Conservation (phyloP, 2,329 filamentous ascomycete genomes). For the Sphaceloma murrayae region DNA sequence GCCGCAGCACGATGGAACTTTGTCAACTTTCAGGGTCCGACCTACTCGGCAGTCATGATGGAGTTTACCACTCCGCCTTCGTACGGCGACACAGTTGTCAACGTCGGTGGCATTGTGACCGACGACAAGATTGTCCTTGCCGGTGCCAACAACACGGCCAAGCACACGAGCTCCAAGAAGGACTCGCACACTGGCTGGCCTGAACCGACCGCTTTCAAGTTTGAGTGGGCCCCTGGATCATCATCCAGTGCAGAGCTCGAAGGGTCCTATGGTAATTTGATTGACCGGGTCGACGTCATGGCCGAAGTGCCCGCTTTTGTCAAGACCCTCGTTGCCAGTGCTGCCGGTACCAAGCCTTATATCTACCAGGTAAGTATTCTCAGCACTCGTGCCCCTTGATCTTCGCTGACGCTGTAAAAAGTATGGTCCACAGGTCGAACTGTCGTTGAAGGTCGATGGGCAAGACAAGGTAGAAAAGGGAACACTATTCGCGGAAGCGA, state of each 20-base stretch:
- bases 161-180: conserved; percentile 58
- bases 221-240: conserved; percentile 76
- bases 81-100: conserved; percentile 77
- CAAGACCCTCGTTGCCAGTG: conserved; percentile 82
- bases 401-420: too few relatives aligned
- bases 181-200: conserved; percentile 82
- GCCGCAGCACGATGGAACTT: conserved; percentile 89
- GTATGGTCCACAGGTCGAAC: conserved; percentile 62
- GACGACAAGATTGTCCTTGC: conserved; percentile 72
- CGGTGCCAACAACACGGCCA: conserved; percentile 53
- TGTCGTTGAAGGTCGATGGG: conserved; percentile 81
- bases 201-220: conserved; percentile 66
- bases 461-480: conserved; percentile 71
- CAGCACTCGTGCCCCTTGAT: too few relatives aligned
- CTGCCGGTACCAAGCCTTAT: conserved; percentile 88
- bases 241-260: conserved; percentile 59
- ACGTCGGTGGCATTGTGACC: conserved; percentile 70
- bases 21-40: conserved; percentile 78
- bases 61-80: conserved; percentile 90
- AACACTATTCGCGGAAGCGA: conserved; percentile 74
- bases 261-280: conserved; percentile 55
- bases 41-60: conserved; percentile 85
- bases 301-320: conserved; percentile 91
- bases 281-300: conserved; percentile 91
- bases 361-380: conserved; percentile 71